Conservation (phyloP, 371 early-diverging fungal genomes). For the Neoconidiobolus thromboides region DNA sequence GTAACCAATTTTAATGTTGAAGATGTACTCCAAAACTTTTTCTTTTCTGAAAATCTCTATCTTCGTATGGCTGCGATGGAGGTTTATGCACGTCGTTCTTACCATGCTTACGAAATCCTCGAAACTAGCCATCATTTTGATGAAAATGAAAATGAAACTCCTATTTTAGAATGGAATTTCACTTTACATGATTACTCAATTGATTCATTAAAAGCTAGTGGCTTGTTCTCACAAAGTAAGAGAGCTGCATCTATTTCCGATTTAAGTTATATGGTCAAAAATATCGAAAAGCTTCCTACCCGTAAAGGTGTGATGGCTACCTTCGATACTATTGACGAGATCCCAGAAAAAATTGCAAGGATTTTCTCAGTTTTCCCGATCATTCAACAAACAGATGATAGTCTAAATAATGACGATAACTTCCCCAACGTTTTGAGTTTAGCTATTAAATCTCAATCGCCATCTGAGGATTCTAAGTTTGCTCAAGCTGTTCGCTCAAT, state of each 20-base stretch:
- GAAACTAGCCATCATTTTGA: constrained; percentile 61
- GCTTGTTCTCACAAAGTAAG: constrained; percentile 17
- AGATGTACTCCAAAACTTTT: constrained; percentile 87
- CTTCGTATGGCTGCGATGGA: constrained; percentile 79
- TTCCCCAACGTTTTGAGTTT: constrained; percentile 17
- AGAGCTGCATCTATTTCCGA: constrained; percentile 55
- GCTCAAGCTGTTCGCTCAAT: constrained; percentile 33
- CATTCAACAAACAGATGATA: constrained; percentile 11
- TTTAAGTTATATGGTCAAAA: constrained; percentile 40
- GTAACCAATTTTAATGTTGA: constrained; percentile 87
- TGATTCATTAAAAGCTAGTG: constrained; percentile 11
- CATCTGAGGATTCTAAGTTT: constrained; percentile 44
- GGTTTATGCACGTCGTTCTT: constrained; percentile 87
- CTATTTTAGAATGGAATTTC: constrained; percentile 62
- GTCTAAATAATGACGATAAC: constrained; percentile 7
- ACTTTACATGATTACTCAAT: constrained; percentile 34
- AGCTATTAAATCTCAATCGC: constrained; percentile 69
- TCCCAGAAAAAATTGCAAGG: constrained; percentile 25
- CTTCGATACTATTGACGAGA: constrained; percentile 26
- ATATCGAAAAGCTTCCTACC: constrained; percentile 20
- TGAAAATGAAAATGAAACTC: constrained; percentile 10
- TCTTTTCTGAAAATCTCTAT: constrained; percentile 61
- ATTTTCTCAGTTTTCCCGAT: constrained; percentile 28
- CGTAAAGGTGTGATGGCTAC: constrained; percentile 53
- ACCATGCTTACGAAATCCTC: constrained; percentile 85